Evolutionary conservation across 768 basidiomycete genomes (phyloP), one percentile per base, ranked within the genome.

Genomic region (Candolleomyces eurysporus): DNA sequence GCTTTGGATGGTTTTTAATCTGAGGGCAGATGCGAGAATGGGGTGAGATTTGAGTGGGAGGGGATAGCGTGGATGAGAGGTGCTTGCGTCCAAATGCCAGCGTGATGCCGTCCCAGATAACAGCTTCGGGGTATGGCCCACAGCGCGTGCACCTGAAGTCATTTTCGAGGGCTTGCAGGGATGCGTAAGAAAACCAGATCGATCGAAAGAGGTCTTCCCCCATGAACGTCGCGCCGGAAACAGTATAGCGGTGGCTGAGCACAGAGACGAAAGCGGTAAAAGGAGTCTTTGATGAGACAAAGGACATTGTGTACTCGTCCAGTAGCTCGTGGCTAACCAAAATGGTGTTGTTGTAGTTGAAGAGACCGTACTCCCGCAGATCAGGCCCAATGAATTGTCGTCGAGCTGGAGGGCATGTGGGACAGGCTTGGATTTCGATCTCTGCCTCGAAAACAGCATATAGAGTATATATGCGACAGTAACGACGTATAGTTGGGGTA

Each of bases 81-180:
- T 75, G 70, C 58, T 73, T 72, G 10, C 62, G 58, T 49, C 66
- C 68, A 58, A 72, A 77, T 2, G 72, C 66, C 11, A 76, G 59
- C 2, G 70, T 72, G 0, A 75, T 71, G 2, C 75, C 72, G 60
- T 77, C 74, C 66, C 70, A 74, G n/a, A 77, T 76, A 13, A 67
- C 67, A n/a, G 64, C 61, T 22, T 70, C 68, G 2, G 73, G 75
- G 31, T 49, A 50, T 0, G 67, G 65, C 0, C 73, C 72, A 67
- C 73, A 76, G 3, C 14, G 31, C 0, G 65, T 61, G 61, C 72
- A 77, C 10, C 13, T 32, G 67, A 73, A 73, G 45, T 72, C 68
- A 5, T 39, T 17, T 2, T 66, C 64, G 17, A 73, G 62, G 8
- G 31, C 39, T 45, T 66, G 70, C 2, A 75, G 63, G 17, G 58